Base-by-base conservation (phyloP, 83 land plant species). In the Diphasiastrum complanatum region DNA sequence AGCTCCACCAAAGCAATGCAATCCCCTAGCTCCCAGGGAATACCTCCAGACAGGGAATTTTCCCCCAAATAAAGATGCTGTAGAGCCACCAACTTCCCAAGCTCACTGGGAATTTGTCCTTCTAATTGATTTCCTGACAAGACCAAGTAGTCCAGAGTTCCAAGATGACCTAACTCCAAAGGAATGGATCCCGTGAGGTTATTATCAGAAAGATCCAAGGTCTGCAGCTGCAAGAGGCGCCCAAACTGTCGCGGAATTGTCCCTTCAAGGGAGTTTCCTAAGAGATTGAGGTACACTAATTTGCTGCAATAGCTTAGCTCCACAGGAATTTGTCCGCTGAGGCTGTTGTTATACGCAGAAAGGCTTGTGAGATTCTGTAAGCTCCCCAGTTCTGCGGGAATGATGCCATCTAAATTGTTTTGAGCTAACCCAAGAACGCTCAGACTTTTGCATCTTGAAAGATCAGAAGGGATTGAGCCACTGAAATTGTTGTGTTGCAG, bases 171-270 rank as follows among this genome's bases (percentile, higher is more conserved):
- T 14, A 41, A 18, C n/a, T 41, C 45, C 45, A 14, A 14, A 41
- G 45, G 45, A 14, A 41, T 41, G 18, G 1, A 41, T 14, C 45
- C 45, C n/a, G 12, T 14, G n/a, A 41, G 18, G 1, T 79, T 79
- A 67, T 86, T 86, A 34, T 83, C 75, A 59, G 81, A 82, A 41
- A 86, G 78, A 37, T 80, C 84, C 74, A 81, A 83, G 71, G 19
- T 57, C 8, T 35, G 24, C 40, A 36, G 54, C 1, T 29, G 14
- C 3, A 18, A 37, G 24, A 34, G 16, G 16, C 5, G 20, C 23
- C 24, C 8, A 51, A 26, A 1, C n/a, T 41, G 1, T 41, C n/a
- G 34, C 31, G 56, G 31, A 47, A 36, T 11, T 11, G 43, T 22
- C 19, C 24, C 47, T 22, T 30, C 24, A 0, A 63, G 62, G 27